Evolutionary conservation across 1,139 yeast species (phyloP).

Genomic region (Suhomyces bribrorum): DNA sequence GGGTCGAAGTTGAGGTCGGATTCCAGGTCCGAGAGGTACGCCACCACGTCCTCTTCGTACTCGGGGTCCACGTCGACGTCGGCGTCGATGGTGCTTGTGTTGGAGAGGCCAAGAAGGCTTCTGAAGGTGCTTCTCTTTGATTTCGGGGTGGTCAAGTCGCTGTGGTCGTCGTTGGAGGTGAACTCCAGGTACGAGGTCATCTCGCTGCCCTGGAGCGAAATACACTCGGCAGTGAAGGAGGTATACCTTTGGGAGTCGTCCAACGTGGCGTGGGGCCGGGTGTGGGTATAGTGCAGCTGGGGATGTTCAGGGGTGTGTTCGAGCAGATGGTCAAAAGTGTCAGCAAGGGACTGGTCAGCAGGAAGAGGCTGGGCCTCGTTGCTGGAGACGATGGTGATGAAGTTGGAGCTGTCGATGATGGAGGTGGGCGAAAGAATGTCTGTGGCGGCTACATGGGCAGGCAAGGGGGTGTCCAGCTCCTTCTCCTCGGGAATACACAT

Average conservation of each 20-base stretch:
- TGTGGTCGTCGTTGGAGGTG: conserved; percentile 3
- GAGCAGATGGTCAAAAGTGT: too few species aligned
- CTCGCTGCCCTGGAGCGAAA: conserved; percentile 42
- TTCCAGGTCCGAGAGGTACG: conserved; percentile 25
- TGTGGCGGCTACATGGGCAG: background rate
- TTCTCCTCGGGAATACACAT: background rate
- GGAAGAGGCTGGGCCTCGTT: conserved; percentile 10
- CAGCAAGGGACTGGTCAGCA: background rate
- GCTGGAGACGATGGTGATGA: conserved; percentile 17
- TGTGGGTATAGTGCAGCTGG: conserved; percentile 7
- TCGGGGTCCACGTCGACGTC: conserved; percentile 3
- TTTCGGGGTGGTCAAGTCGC: conserved; percentile 1
- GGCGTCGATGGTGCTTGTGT: background rate
- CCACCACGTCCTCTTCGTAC: conserved; percentile 14
- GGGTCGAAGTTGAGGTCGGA: conserved; percentile 33
- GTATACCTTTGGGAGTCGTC: conserved; percentile 25
- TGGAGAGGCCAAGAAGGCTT: conserved; percentile 6
- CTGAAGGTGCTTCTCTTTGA: conserved; percentile 3
- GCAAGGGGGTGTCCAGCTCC: background rate
- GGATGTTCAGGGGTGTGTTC: background rate
- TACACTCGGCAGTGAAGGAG: conserved; percentile 41
- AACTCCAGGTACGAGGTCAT: conserved; percentile 30
- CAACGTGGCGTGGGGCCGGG: background rate
- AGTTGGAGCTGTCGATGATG: conserved; percentile 16
- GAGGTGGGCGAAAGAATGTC: conserved; percentile 11